These are phyloP conservation scores for Ceratocystis alfenasii DNA, from an alignment of 2,329 filamentous ascomycete genomes.

Conservation along the genomic window DNA sequence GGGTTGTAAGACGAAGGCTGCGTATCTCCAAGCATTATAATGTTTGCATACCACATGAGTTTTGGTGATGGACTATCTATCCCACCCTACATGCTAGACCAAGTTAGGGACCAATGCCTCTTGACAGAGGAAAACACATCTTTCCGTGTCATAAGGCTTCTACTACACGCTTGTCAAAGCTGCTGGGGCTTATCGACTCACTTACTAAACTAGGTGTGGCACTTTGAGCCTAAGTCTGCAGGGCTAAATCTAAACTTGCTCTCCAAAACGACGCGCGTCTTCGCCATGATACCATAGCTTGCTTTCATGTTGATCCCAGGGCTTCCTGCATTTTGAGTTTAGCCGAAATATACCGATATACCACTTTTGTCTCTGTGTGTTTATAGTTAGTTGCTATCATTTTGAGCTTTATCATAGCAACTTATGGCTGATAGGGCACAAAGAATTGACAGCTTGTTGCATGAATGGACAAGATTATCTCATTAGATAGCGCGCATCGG, in stretches of 20 bases:
- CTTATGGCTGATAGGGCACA: not conserved
- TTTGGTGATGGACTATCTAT: not conserved
- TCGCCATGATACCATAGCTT: not conserved
- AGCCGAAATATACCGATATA: not conserved
- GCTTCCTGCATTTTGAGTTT: not conserved
- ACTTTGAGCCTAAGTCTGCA: not conserved
- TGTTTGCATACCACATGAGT: not conserved
- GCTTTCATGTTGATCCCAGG: not conserved
- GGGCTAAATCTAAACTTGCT: not conserved
- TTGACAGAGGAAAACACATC: not conserved
- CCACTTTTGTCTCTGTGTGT: too few species aligned
- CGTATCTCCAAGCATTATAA: not conserved
- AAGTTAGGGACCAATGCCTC: not conserved
- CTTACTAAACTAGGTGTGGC: too few species aligned
- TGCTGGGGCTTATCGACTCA: too few species aligned
- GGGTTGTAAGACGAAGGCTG: not conserved
- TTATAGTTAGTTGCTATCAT: too few species aligned
- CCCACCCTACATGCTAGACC: not conserved
- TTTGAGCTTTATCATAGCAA: too few species aligned
- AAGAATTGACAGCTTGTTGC: not conserved
- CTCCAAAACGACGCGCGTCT: conserved; percentile 10
- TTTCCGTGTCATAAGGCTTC: not conserved
- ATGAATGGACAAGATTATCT: not conserved
- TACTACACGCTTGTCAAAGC: too few species aligned
- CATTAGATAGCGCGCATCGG: not conserved